Conservation (phyloP, 768 basidiomycete genomes). For the Calocera cornea region DNA sequence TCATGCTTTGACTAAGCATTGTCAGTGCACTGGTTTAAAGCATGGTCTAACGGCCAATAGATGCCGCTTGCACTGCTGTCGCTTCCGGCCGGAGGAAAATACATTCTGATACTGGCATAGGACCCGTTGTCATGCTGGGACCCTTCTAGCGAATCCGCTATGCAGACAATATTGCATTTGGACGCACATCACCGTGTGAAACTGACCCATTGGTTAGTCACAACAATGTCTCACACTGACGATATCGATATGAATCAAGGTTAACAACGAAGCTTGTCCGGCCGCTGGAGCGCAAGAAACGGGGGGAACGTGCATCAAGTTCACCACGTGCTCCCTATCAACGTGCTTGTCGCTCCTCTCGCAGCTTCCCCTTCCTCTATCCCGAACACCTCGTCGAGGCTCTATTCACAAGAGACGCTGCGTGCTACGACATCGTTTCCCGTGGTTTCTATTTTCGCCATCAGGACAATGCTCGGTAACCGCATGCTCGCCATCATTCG, state of each 20-base stretch:
- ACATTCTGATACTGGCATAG: too few relatives aligned
- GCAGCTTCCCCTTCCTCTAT: too few relatives aligned
- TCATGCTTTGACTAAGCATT: background rate
- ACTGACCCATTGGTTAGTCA: too few relatives aligned
- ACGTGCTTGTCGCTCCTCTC: too few relatives aligned
- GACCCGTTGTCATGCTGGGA: background rate
- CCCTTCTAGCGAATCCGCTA: background rate
- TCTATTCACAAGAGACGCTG: too few relatives aligned
- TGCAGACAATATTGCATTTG: too few relatives aligned
- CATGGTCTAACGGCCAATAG: background rate
- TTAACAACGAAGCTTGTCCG: background rate
- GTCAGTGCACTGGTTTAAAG: background rate
- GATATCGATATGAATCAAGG: background rate
- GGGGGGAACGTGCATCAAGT: background rate
- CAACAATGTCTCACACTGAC: background rate
- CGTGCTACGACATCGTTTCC: background rate
- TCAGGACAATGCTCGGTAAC: background rate
- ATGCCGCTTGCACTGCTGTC: background rate
- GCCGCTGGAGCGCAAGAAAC: background rate
- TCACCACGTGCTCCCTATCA: too few relatives aligned
- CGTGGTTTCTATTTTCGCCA: background rate
- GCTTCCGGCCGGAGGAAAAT: background rate
- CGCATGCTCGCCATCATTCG: background rate
- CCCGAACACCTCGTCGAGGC: too few relatives aligned
- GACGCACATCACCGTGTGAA: too few relatives aligned